Conservation (phyloP, 352 stramenopile species). For the Phytophthora megakarya region DNA sequence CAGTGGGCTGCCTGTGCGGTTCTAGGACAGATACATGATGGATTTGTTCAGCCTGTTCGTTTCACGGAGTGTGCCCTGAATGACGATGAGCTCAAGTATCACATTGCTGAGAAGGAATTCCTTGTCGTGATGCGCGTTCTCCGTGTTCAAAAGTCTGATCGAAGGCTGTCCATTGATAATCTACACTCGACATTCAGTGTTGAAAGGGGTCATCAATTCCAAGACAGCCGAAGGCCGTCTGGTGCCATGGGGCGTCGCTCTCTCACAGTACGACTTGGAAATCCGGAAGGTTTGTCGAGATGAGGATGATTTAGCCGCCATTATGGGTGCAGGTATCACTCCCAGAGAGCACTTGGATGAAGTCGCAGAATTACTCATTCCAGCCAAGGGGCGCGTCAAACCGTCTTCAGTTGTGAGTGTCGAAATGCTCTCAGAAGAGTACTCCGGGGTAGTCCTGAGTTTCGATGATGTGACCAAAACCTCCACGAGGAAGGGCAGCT, state of each 20-base stretch:
- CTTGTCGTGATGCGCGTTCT: background rate
- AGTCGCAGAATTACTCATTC: background rate
- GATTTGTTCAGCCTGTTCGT: too few relatives aligned
- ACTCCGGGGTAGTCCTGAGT: background rate
- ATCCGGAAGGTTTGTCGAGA: too few relatives aligned
- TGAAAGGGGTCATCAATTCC: background rate
- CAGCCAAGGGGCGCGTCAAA: background rate
- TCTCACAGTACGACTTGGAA: too few relatives aligned
- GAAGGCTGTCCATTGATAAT: background rate
- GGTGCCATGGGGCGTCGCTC: too few relatives aligned
- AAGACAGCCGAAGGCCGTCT: too few relatives aligned
- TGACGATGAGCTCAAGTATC: background rate
- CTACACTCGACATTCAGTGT: background rate
- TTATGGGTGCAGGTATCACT: background rate
- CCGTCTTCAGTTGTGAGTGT: background rate
- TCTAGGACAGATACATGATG: too few relatives aligned
- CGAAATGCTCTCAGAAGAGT: background rate
- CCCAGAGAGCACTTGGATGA: background rate
- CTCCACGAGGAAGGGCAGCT: too few relatives aligned
- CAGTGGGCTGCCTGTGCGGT: too few relatives aligned
- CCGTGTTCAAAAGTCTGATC: background rate
- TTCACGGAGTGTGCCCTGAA: too few relatives aligned
- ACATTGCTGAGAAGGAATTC: background rate
- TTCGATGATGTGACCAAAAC: too few relatives aligned
- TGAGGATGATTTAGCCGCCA: too few relatives aligned